Evolutionary conservation across 2,329 filamentous ascomycete species (phyloP).

Genomic region (Talaromyces sp.): DNA sequence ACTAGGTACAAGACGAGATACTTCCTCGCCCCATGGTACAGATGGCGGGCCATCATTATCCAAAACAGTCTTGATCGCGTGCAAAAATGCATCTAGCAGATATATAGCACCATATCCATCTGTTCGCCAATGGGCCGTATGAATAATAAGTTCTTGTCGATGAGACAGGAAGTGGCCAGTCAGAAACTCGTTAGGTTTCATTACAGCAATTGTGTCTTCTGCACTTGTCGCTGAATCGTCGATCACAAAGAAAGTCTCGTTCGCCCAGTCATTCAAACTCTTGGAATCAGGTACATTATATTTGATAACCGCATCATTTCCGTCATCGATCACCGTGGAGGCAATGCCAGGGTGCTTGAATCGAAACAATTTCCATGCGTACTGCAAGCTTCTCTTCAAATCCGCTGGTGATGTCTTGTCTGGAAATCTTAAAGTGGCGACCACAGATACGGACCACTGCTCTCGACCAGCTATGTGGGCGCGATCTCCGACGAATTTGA

Average conservation of each 20-base stretch:
- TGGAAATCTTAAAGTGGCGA: background rate
- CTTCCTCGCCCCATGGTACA: slow-evolving; percentile 3
- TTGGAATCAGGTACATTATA: background rate
- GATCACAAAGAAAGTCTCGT: background rate
- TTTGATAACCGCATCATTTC: background rate
- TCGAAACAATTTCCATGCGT: slow-evolving; percentile 9
- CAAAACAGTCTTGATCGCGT: slow-evolving; percentile 1
- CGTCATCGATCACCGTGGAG: background rate
- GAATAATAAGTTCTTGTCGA: background rate
- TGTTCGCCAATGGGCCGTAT: slow-evolving; percentile 8
- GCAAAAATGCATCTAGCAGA: slow-evolving; percentile 2
- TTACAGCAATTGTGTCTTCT: slow-evolving; percentile 2
- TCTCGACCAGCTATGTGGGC: slow-evolving; percentile 9
- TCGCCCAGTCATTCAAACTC: background rate
- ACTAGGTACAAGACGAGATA: slow-evolving; percentile 4
- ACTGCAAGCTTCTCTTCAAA: background rate
- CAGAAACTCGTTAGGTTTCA: background rate
- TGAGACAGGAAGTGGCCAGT: background rate
- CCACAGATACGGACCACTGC: slow-evolving; percentile 10
- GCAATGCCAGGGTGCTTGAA: slow-evolving; percentile 8
- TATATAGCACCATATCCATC: slow-evolving; percentile 7
- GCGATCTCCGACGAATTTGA: slow-evolving; percentile 12
- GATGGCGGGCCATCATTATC: background rate
- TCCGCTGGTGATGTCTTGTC: background rate
- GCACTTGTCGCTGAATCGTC: background rate